Evolutionary conservation across 139 green algal species (phyloP), one percentile per base, ranked within the genome.

Genomic region (Monoraphidium neglectum): DNA sequence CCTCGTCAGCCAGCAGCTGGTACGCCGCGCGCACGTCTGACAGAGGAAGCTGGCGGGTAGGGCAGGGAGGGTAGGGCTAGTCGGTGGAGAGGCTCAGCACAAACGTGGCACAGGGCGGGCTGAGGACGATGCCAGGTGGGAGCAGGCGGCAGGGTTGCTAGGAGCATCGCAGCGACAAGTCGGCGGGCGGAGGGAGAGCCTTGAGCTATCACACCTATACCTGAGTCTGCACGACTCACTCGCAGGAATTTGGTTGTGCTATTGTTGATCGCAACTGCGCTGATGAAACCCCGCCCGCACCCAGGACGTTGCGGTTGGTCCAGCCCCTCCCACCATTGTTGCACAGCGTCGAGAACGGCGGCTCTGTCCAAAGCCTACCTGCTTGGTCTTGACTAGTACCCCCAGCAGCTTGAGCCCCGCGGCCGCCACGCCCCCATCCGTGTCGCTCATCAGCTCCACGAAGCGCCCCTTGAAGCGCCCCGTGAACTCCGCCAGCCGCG

Each of bases 391-490:
- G 36, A 92, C 90, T 28, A 94, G 82, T 32, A 72, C 57, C 2
- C 87, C 87, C 76, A 92, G 70, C 70, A 95, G 78, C 3, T 76
- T 74, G 70, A 98, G 84, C 70, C 87, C 90, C 8, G 87, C 80
- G n/a, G 88, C 89, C 21, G 92, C 88, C 16, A 98, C 95, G 2
- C 32, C 71, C n/a, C 94, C 90, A 68, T 94, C 86, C 4, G 91
- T 65, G 46, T 98, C 95, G 51, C 93, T 86, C 30, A 91, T 82
- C 61, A 99, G 83, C 83, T 98, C 91, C 32, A 73, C 74, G 67
- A 99, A 91, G 53, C 95, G 89, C 30, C 59, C 30, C 0, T 74
- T 60, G 81, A 98, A 98, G 74, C 94, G 87, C 5, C 79, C 68
- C 8, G 86, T 90, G 68, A 98, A 97, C 47, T 91, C 86, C 15